phyloP scores from a whole-genome alignment of 177 flowering plant genomes.

The Vitis hybrid region DNA sequence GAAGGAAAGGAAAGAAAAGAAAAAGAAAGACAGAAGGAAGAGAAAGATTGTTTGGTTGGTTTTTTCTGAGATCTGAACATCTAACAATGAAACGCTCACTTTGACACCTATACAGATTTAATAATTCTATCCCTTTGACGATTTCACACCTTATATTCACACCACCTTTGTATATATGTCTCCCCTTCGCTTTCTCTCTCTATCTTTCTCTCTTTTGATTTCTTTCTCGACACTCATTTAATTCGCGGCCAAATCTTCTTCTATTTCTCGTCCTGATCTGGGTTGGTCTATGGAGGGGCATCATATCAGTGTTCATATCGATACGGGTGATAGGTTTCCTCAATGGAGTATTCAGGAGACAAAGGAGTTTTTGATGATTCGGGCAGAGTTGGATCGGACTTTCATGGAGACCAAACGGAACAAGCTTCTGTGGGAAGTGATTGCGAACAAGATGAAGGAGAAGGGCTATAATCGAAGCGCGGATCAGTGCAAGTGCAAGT shows the following conservation, averaged over 20 bases:
- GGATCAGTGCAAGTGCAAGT: constrained; percentile 98
- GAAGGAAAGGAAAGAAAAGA: background rate
- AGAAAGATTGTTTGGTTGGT: background rate
- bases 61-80: constrained; percentile 21
- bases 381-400: constrained; percentile 75
- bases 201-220: background rate
- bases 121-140: constrained; percentile 12
- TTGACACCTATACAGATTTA: constrained; percentile 12
- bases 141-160: constrained; percentile 36
- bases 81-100: constrained; percentile 6
- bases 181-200: constrained; percentile 11
- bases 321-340: constrained; percentile 64
- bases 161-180: constrained; percentile 19
- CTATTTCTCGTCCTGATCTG: background rate
- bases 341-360: constrained; percentile 92
- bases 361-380: constrained; percentile 62
- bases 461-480: constrained; percentile 79
- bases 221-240: constrained; percentile 4
- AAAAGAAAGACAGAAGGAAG: background rate
- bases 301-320: constrained; percentile 15
- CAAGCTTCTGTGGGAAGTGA: constrained; percentile 81
- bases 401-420: constrained; percentile 96
- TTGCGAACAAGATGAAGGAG: constrained; percentile 71
- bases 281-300: constrained; percentile 37
- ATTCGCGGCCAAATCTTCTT: background rate